phyloP scores from a whole-genome alignment of 2,329 filamentous ascomycete genomes.

The Pseudonectria buxi region DNA sequence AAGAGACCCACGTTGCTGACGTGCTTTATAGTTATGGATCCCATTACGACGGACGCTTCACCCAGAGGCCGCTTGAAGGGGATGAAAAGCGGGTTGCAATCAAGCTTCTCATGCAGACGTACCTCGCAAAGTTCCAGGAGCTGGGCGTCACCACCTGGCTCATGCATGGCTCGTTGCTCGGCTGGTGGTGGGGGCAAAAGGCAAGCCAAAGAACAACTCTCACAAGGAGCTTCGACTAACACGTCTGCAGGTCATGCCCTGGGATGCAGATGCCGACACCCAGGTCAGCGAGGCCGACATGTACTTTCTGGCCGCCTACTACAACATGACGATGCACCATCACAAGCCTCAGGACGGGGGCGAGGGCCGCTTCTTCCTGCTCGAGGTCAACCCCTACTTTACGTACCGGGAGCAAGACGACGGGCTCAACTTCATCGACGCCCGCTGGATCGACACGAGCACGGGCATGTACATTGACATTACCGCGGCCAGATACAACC shows the following conservation, averaged over 20 bases:
- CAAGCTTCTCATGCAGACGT: slow-evolving; percentile 62
- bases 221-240: slow-evolving; percentile 3
- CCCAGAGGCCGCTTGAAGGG: slow-evolving; percentile 36
- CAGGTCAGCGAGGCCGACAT: slow-evolving; percentile 64
- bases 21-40: slow-evolving; percentile 11
- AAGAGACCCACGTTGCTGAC: slow-evolving; percentile 6
- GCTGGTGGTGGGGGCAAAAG: slow-evolving; percentile 77
- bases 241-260: slow-evolving; percentile 55
- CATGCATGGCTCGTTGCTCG: slow-evolving; percentile 74
- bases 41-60: slow-evolving; percentile 36
- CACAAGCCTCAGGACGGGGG: slow-evolving; percentile 33
- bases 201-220: slow-evolving; percentile 17
- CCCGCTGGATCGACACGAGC: slow-evolving; percentile 41
- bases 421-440: slow-evolving; percentile 38
- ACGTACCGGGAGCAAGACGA: slow-evolving; percentile 32
- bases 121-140: slow-evolving; percentile 59
- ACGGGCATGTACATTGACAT: slow-evolving; percentile 46
- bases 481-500: slow-evolving; percentile 42
- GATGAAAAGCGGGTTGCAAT: slow-evolving; percentile 55
- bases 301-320: slow-evolving; percentile 55
- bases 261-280: slow-evolving; percentile 72
- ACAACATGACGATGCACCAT: slow-evolving; percentile 53
- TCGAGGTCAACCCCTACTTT: slow-evolving; percentile 43
- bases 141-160: slow-evolving; percentile 73
- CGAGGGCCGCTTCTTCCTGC: slow-evolving; percentile 37